Percentiles rank a stretch among this genome's conserved stretches.
These are phyloP conservation scores for Metschnikowia chrysomelidarum DNA, from an alignment of 805 yeast genomes.

Conservation along the genomic window DNA sequence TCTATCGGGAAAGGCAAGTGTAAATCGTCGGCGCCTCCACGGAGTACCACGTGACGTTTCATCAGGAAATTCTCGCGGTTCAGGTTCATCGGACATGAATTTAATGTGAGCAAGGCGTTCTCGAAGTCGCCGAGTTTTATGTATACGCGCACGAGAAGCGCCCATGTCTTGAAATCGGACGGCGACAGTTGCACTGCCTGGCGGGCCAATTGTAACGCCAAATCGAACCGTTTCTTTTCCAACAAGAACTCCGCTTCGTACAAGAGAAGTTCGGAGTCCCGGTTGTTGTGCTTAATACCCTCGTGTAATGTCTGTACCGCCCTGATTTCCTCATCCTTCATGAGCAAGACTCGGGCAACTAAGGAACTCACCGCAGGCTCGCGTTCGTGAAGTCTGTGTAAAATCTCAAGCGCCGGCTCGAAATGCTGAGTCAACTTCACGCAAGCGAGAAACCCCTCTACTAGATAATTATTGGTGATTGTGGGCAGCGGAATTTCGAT, in stretches of 20 bases:
- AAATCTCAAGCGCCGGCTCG: slow-evolving; percentile 57
- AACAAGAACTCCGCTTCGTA: slow-evolving; percentile 59
- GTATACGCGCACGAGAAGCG: slow-evolving; percentile 60
- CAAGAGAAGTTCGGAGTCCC: slow-evolving; percentile 54
- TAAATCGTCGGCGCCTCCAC: slow-evolving; percentile 47
- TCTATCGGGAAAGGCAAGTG: slow-evolving; percentile 78
- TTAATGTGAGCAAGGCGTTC: slow-evolving; percentile 67
- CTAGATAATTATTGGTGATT: slow-evolving; percentile 61
- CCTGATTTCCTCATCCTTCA: slow-evolving; percentile 57
- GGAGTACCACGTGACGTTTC: slow-evolving; percentile 56
- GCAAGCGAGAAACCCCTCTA: slow-evolving; percentile 68
- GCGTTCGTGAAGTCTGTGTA: slow-evolving; percentile 47
- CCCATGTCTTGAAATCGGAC: slow-evolving; percentile 75
- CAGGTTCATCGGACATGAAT: slow-evolving; percentile 80
- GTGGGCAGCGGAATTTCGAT: slow-evolving; percentile 72
- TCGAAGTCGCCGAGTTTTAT: slow-evolving; percentile 64
- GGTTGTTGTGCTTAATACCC: slow-evolving; percentile 47
- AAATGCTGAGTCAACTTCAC: slow-evolving; percentile 64
- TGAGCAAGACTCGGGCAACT: slow-evolving; percentile 50
- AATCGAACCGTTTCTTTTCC: slow-evolving; percentile 49
- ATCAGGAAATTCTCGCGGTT: slow-evolving; percentile 64
- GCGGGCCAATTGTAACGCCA: slow-evolving; percentile 58
- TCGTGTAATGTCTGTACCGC: slow-evolving; percentile 53
- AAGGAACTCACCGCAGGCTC: slow-evolving; percentile 61
- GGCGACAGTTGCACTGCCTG: slow-evolving; percentile 72